Conservation (phyloP, 208 protist species). For the Leishmania mexicana region DNA sequence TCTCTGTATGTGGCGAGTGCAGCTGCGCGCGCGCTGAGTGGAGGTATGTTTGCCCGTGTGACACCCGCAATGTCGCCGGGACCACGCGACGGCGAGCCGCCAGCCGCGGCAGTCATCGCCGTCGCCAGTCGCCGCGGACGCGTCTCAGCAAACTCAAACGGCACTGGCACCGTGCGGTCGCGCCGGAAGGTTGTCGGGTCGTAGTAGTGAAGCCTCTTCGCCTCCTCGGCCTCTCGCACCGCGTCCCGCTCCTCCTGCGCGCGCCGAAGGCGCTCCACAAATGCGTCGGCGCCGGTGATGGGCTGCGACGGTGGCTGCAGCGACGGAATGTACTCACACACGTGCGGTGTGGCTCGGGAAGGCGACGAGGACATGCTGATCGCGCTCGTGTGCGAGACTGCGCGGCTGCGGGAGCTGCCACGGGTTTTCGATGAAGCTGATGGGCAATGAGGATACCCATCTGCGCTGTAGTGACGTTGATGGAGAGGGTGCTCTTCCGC, state of each 20-base stretch:
- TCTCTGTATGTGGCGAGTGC: background rate
- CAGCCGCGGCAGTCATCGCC: slow-evolving; percentile 1
- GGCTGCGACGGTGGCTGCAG: slow-evolving; percentile 22
- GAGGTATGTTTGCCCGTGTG: background rate
- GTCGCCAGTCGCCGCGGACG: slow-evolving; percentile 10
- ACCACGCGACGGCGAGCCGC: slow-evolving; percentile 5
- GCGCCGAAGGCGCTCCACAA: slow-evolving; percentile 45
- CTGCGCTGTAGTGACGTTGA: background rate
- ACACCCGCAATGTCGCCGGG: background rate
- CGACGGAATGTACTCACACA: slow-evolving; percentile 18
- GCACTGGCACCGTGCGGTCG: slow-evolving; percentile 40
- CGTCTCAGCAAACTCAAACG: slow-evolving; percentile 39
- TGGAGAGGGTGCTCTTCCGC: background rate
- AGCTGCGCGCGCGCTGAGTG: slow-evolving; percentile 1
- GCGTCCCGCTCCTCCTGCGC: slow-evolving; percentile 38
- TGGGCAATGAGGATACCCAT: background rate
- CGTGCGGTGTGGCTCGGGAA: background rate
- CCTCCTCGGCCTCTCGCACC: slow-evolving; percentile 38
- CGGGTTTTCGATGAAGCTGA: background rate
- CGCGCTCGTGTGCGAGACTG: background rate
- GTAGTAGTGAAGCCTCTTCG: slow-evolving; percentile 34
- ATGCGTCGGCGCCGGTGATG: slow-evolving; percentile 42
- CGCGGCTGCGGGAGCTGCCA: background rate
- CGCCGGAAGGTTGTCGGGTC: slow-evolving; percentile 42
- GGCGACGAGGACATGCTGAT: slow-evolving; percentile 3